Evolutionary conservation across 2,329 filamentous ascomycete genomes (phyloP), one percentile per base, ranked within the genome.

Genomic region (Colletotrichum viniferum): DNA sequence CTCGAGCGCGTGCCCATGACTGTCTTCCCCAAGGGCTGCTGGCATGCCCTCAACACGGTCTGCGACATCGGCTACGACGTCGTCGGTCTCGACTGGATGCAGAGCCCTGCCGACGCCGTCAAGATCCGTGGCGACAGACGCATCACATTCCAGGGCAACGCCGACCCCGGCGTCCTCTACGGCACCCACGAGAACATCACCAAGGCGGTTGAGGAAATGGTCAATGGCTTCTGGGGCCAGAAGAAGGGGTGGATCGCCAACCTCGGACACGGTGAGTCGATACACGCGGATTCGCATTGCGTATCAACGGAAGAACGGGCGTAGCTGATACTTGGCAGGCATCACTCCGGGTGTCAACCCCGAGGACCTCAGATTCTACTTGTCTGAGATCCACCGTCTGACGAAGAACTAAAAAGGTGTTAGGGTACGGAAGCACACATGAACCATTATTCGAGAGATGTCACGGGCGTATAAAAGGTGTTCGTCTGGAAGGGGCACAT

Each of bases 191-290:
- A 93, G 77, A 91, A 93, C 60, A 98, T 99, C 78, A 97, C 95
- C 5, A 88, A 90, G 78, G 94, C 93, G 1, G 96, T 98, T 9
- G 90, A 96, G 85, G 89, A 93, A 62, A 98, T 98, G 94, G 95
- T 98, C 2, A 87, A 92, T 77, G 96, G 96, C 0, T 99, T 98
- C 76, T 92, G 92, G 83, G 92, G 93, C 77, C 94, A 94, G 70
- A 96, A 96, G 85, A 92, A 96, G 84, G 95, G 96, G 55, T 99
- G 97, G 96, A 98, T 99, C 79, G 95, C 95, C 63, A 99, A 99
- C 83, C 89, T 99, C 77, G 97, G 97, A 10, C 97, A 99, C 83
- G 97, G 97, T 95, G 90, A 81, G 92, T 84, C 30, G 14, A 24
- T 52, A n/a, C 55, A 58, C 55, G 36, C 34, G 3, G 7, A 48